Percentiles rank a stretch among this genome's conserved stretches.
These are phyloP conservation scores for Daldinia eschscholtzii DNA, from an alignment of 2,329 filamentous ascomycete genomes.

Conservation along the genomic window DNA sequence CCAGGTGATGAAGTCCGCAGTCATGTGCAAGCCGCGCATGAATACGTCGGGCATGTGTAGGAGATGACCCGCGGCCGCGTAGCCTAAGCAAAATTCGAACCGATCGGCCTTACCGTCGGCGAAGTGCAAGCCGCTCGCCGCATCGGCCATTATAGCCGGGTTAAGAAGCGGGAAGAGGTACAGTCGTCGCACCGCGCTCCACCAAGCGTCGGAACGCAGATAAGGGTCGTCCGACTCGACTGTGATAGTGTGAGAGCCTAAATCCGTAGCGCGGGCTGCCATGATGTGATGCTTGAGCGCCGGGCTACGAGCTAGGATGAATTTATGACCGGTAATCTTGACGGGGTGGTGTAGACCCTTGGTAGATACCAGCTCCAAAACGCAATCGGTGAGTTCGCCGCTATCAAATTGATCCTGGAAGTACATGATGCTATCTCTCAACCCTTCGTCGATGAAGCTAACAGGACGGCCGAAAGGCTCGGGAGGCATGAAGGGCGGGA, in stretches of 20 bases:
- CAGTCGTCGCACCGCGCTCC: constrained; percentile 67
- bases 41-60: constrained; percentile 68
- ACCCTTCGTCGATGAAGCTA: constrained; percentile 42
- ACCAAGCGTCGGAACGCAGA: constrained; percentile 68
- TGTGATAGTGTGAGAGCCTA: constrained; percentile 56
- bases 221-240: constrained; percentile 66
- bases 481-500: constrained; percentile 49
- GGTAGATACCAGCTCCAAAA: constrained; percentile 56
- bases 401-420: constrained; percentile 57
- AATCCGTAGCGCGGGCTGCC: constrained; percentile 51
- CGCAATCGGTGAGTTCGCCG: constrained; percentile 58
- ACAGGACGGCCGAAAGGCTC: constrained; percentile 45
- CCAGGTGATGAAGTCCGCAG: constrained; percentile 70
- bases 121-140: constrained; percentile 52
- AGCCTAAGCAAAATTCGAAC: constrained; percentile 71
- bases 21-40: constrained; percentile 70
- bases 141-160: constrained; percentile 51
- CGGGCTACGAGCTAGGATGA: constrained; percentile 68
- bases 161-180: constrained; percentile 67
- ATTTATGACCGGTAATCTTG: constrained; percentile 65
- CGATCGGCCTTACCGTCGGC: constrained; percentile 58
- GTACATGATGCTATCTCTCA: constrained; percentile 51
- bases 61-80: constrained; percentile 72
- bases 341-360: constrained; percentile 56
- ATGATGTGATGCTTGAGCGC: constrained; percentile 53